A percentile compares a stretch with the other conserved stretches of the same genome.
phyloP scores from a whole-genome alignment of 2,329 filamentous ascomycete genomes.

The Tolypocladium capitatum region DNA sequence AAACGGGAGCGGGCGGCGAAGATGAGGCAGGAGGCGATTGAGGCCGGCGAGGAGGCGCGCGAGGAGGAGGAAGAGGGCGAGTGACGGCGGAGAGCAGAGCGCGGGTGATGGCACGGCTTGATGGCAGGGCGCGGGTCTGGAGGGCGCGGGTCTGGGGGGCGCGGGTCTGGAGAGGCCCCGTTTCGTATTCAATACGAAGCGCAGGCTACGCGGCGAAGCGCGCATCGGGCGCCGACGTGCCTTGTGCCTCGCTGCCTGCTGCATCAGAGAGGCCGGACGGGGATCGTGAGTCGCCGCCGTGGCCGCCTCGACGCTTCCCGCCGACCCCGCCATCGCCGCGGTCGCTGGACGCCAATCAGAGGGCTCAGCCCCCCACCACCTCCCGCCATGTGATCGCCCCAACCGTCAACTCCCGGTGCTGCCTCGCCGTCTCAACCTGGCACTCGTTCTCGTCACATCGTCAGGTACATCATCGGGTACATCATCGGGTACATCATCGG shows the following conservation, averaged over 20 bases:
- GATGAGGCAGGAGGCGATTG: constrained; percentile 39
- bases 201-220: too few species aligned
- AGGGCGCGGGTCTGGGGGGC: too few species aligned
- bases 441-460: constrained; percentile 2
- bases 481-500: constrained; percentile 1
- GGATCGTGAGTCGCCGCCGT: too few species aligned
- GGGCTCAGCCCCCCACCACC: constrained; percentile 3
- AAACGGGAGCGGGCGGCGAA: constrained; percentile 50
- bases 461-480: too few species aligned
- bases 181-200: too few species aligned
- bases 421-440: constrained; percentile 2
- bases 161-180: too few species aligned
- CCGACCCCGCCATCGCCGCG: background rate
- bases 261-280: too few species aligned
- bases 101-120: background rate
- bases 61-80: constrained; percentile 22
- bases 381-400: constrained; percentile 18
- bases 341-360: constrained; percentile 1
- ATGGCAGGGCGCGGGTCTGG: too few species aligned
- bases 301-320: background rate
- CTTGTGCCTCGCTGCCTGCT: too few species aligned
- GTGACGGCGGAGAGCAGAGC: background rate
- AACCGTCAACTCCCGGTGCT: constrained; percentile 2
- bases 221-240: too few species aligned
- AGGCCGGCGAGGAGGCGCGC: constrained; percentile 35